Evolutionary conservation across 2,329 filamentous ascomycete genomes (phyloP).

Genomic region (Xylariaceae sp.): DNA sequence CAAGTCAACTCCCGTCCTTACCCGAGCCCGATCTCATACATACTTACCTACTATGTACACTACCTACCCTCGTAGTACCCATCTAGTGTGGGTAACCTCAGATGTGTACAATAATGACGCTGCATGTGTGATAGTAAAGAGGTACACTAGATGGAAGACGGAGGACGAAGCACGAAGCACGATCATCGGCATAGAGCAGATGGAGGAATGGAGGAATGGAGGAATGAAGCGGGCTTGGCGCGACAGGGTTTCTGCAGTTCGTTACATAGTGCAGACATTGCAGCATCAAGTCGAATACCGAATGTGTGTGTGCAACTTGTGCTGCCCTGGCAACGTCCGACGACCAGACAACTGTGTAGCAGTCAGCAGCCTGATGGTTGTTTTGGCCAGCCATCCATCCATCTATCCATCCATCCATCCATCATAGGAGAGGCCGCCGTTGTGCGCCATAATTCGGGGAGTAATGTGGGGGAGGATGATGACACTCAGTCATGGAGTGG

Average conservation of each 20-base stretch:
- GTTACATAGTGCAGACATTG: background rate
- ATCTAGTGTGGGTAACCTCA: background rate
- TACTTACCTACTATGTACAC: background rate
- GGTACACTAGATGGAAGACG: too few relatives aligned
- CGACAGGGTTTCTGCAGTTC: conserved; percentile 1
- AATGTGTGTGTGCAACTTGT: background rate
- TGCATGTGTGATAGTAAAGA: background rate
- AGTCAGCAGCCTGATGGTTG: background rate
- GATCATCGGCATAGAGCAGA: background rate
- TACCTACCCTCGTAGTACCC: too few relatives aligned
- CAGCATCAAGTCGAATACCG: background rate
- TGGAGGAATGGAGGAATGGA: background rate
- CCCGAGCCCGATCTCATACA: conserved; percentile 8
- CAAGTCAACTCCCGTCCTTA: background rate
- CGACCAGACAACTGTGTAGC: background rate
- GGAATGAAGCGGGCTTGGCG: background rate
- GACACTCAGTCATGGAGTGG: conserved; percentile 5
- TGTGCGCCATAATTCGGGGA: conserved; percentile 7
- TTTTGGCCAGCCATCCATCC: background rate
- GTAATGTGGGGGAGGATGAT: conserved; percentile 13
- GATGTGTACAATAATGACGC: background rate
- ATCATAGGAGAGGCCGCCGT: background rate
- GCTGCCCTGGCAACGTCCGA: conserved; percentile 10
- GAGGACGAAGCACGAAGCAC: background rate
- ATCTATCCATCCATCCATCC: too few relatives aligned